Evolutionary conservation across 805 yeast species (phyloP).

Genomic region (Blastobotrys chiropterorum): DNA sequence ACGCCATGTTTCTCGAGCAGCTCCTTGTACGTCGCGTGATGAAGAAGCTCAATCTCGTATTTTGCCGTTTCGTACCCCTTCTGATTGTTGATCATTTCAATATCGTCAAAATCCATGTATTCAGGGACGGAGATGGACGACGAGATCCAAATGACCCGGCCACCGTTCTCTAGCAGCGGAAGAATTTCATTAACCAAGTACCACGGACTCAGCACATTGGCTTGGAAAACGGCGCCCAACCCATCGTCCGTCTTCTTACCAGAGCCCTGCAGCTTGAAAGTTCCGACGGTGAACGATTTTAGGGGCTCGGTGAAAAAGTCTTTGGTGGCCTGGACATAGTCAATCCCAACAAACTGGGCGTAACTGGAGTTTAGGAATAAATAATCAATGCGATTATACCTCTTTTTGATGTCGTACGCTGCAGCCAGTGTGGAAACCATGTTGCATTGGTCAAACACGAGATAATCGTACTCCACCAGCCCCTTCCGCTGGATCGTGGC

Average conservation of each 20-base stretch:
- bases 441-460: constrained; percentile 81
- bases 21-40: constrained; percentile 56
- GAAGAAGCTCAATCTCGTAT: constrained; percentile 76
- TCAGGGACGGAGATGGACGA: constrained; percentile 76
- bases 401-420: constrained; percentile 57
- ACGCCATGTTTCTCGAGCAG: constrained; percentile 48
- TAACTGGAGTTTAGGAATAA: constrained; percentile 86
- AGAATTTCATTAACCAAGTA: constrained; percentile 65
- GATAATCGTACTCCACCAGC: constrained; percentile 75
- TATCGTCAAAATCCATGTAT: constrained; percentile 64
- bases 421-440: constrained; percentile 83
- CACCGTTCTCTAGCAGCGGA: constrained; percentile 51
- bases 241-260: constrained; percentile 75
- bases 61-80: constrained; percentile 91
- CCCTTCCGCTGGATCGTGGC: constrained; percentile 40
- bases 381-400: constrained; percentile 66
- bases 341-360: constrained; percentile 78
- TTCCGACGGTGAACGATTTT: constrained; percentile 81
- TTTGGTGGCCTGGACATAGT: constrained; percentile 72
- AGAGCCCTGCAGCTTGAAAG: constrained; percentile 72
- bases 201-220: constrained; percentile 95
- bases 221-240: constrained; percentile 84
- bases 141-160: constrained; percentile 77
- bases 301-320: constrained; percentile 64
- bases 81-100: constrained; percentile 57